Conservation (phyloP, 176 grass and related monocot genomes). For the Oryza meridionalis region DNA sequence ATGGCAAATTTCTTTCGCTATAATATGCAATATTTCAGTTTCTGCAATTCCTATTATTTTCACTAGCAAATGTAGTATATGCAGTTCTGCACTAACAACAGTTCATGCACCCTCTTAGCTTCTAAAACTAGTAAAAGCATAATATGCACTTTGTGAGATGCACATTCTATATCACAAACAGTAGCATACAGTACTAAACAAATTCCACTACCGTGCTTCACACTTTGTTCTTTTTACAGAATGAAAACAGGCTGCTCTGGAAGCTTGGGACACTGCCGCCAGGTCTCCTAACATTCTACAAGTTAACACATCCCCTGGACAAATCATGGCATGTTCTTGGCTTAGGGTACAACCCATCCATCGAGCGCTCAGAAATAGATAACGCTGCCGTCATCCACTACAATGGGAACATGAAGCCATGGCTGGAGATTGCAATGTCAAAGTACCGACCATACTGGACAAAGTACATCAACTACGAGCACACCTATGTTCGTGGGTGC, state of each 20-base stretch:
- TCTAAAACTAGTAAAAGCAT: background rate
- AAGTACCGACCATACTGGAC: conserved; percentile 48
- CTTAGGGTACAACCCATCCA: conserved; percentile 26
- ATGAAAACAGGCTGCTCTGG: conserved; percentile 34
- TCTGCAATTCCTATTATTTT: background rate
- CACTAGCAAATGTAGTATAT: background rate
- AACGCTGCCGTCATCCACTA: conserved; percentile 29
- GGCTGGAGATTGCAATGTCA: conserved; percentile 48
- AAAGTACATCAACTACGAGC: conserved; percentile 46
- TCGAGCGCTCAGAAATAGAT: conserved; percentile 25
- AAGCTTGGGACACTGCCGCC: conserved; percentile 34
- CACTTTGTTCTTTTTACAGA: background rate
- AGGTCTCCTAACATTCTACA: conserved; percentile 31
- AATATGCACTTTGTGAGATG: background rate
- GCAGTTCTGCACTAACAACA: background rate
- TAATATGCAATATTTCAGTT: background rate
- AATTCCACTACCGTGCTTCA: background rate
- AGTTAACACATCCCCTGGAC: conserved; percentile 32
- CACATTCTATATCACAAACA: background rate
- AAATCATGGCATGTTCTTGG: conserved; percentile 40
- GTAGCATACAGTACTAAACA: background rate
- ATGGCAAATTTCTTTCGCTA: background rate
- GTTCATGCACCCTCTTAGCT: background rate
- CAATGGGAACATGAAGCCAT: conserved; percentile 38
- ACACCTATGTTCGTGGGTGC: conserved; percentile 32